These are phyloP conservation scores for Xerocomus nothofagi DNA, from an alignment of 1,284 basidiomycete genomes.

Conservation along the genomic window DNA sequence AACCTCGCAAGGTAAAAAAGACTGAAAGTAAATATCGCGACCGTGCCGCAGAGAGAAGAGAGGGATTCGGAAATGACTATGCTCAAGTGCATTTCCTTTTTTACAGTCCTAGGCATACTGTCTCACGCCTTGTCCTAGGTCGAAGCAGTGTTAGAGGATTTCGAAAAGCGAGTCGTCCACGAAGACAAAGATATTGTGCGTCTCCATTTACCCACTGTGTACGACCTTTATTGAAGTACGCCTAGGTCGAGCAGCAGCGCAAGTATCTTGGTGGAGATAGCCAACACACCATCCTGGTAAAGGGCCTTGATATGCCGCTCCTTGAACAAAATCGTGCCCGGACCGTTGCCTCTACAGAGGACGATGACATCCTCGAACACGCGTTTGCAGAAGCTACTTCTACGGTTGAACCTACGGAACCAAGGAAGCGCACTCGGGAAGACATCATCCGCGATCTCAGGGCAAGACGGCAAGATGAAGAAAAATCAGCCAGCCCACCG, in stretches of 20 bases:
- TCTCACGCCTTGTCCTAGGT: slow-evolving; percentile 46
- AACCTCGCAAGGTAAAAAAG: slow-evolving; percentile 75
- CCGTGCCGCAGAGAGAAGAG: slow-evolving; percentile 67
- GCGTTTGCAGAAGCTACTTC: slow-evolving; percentile 52
- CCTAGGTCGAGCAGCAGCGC: slow-evolving; percentile 75
- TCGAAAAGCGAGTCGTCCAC: slow-evolving; percentile 62
- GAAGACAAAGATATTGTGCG: slow-evolving; percentile 61
- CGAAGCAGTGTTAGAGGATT: slow-evolving; percentile 78
- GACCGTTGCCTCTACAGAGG: slow-evolving; percentile 49
- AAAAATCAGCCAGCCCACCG: slow-evolving; percentile 15
- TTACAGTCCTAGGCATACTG: neutral
- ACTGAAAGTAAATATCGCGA: slow-evolving; percentile 60
- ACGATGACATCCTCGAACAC: slow-evolving; percentile 76
- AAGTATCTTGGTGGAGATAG: slow-evolving; percentile 87
- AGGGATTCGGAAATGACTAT: slow-evolving; percentile 64
- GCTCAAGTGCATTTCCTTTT: slow-evolving; percentile 48
- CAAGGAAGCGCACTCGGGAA: slow-evolving; percentile 69
- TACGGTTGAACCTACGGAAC: slow-evolving; percentile 24
- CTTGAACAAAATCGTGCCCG: slow-evolving; percentile 82
- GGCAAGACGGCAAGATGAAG: slow-evolving; percentile 47
- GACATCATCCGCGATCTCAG: slow-evolving; percentile 76
- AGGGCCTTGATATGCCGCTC: slow-evolving; percentile 86
- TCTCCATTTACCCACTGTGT: neutral
- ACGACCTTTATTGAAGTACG: neutral
- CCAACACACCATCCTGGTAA: slow-evolving; percentile 83